phyloP scores from a whole-genome alignment of 495 filamentous ascomycete genomes.

The Corynascus novoguineensis region DNA sequence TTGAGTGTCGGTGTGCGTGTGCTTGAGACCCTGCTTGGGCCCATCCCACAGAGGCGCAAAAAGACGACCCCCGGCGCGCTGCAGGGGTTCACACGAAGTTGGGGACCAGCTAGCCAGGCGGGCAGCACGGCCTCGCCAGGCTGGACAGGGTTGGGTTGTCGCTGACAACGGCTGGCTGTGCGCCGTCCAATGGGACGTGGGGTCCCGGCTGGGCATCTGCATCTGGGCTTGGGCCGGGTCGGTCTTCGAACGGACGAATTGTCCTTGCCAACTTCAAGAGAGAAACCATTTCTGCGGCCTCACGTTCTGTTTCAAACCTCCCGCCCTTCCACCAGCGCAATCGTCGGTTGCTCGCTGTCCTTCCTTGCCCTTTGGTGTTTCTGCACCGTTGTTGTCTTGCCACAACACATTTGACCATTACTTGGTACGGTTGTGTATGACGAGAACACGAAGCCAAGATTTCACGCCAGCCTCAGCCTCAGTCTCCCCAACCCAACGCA shows the following conservation, averaged over 20 bases:
- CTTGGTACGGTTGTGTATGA: neutral
- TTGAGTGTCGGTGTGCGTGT: slow-evolving; percentile 6
- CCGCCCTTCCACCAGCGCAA: neutral
- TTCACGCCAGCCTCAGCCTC: slow-evolving; percentile 22
- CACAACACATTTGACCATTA: neutral
- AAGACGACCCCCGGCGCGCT: slow-evolving; percentile 4
- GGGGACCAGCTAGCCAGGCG: neutral
- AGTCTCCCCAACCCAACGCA: slow-evolving; percentile 17
- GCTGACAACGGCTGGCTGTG: slow-evolving; percentile 8
- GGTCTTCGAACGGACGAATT: neutral
- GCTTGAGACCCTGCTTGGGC: neutral
- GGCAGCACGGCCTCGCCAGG: slow-evolving; percentile 7
- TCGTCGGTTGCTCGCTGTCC: neutral
- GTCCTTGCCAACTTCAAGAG: slow-evolving; percentile 1
- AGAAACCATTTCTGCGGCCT: neutral
- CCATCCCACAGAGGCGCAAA: neutral
- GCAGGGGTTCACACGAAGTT: slow-evolving; percentile 5
- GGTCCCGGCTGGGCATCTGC: slow-evolving; percentile 12
- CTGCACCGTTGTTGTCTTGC: neutral
- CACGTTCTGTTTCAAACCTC: neutral
- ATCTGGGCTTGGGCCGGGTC: neutral
- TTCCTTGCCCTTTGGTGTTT: neutral
- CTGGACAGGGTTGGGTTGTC: neutral
- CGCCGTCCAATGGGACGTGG: slow-evolving; percentile 16
- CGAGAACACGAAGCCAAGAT: slow-evolving; percentile 1